phyloP scores from a whole-genome alignment of 768 basidiomycete genomes.

The Mycena indigotica region DNA sequence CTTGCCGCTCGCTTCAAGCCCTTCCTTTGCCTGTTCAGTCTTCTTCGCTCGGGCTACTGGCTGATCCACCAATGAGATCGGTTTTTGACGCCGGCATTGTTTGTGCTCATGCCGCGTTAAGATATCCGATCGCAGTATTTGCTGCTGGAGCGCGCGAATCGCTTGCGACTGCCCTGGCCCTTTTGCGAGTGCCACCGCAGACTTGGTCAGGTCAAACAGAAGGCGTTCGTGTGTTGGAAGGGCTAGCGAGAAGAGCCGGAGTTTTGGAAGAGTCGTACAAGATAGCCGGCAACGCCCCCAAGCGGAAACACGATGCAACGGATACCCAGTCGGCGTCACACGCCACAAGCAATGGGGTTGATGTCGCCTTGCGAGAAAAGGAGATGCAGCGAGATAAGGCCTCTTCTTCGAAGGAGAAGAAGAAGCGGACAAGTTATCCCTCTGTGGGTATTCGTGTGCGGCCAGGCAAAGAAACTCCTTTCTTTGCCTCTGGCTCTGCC shows the following conservation, averaged over 20 bases:
- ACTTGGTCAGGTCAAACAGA: background rate
- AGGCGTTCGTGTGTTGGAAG: background rate
- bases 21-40: conserved; percentile 21
- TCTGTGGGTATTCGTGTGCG: conserved; percentile 51
- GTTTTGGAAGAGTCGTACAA: conserved; percentile 8
- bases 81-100: conserved; percentile 69
- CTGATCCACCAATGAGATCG: conserved; percentile 61
- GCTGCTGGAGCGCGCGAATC: conserved; percentile 49
- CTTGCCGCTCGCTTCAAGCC: conserved; percentile 45
- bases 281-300: conserved; percentile 20
- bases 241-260: conserved; percentile 17
- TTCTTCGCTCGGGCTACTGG: conserved; percentile 47
- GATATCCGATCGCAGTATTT: conserved; percentile 50
- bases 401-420: conserved; percentile 36
- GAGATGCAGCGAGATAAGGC: conserved; percentile 26
- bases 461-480: conserved; percentile 15
- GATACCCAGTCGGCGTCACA: background rate
- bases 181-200: conserved; percentile 17
- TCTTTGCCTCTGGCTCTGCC: background rate
- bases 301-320: conserved; percentile 31
- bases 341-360: conserved; percentile 1
- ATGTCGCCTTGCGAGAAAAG: conserved; percentile 6
- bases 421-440: conserved; percentile 44
- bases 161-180: conserved; percentile 12
- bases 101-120: conserved; percentile 63